phyloP scores from a whole-genome alignment of 169 alveolate genomes.

The Amoebophrya sp. region DNA sequence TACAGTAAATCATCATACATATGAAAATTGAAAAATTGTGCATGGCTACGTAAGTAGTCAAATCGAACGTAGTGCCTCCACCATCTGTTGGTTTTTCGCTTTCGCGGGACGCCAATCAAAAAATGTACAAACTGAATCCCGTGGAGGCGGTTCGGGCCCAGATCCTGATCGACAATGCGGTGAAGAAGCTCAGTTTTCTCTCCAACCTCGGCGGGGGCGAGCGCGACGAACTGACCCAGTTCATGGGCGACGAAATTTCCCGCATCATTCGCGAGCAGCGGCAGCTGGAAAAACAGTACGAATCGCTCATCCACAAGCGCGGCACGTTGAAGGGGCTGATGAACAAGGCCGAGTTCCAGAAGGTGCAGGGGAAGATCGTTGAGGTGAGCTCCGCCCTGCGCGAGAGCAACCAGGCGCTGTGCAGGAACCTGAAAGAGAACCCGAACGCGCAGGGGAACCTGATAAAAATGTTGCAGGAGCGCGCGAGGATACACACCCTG shows the following conservation, averaged over 20 bases:
- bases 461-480: neutral
- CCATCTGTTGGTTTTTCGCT: too few relatives aligned
- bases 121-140: conserved; percentile 15
- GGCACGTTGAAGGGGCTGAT: conserved; percentile 6
- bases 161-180: conserved; percentile 17
- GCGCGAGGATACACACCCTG: neutral
- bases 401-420: conserved; percentile 21
- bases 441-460: conserved; percentile 16
- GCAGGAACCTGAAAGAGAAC: conserved; percentile 23
- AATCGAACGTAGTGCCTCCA: too few relatives aligned
- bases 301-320: conserved; percentile 1
- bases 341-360: neutral
- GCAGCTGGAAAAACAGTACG: conserved; percentile 17
- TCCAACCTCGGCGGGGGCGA: neutral
- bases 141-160: conserved; percentile 23
- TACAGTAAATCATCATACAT: too few relatives aligned
- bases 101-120: too few relatives aligned
- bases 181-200: conserved; percentile 18
- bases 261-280: conserved; percentile 24
- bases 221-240: conserved; percentile 5
- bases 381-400: conserved; percentile 7
- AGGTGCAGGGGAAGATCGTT: neutral
- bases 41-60: too few relatives aligned
- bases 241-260: conserved; percentile 21
- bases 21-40: too few relatives aligned